Evolutionary conservation across 805 yeast species (phyloP).

Genomic region (Starmera caribaea): DNA sequence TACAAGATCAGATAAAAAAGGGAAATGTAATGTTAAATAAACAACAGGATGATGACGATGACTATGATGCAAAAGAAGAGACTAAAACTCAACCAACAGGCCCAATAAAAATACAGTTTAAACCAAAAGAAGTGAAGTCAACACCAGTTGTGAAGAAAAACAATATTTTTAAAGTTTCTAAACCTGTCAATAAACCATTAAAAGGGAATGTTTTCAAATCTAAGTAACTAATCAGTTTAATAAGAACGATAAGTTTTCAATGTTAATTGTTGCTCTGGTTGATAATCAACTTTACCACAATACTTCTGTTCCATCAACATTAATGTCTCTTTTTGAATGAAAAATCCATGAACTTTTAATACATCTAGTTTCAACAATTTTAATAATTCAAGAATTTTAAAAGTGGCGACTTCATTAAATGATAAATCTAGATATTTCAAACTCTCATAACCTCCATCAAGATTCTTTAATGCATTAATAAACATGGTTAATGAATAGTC

Average conservation of each 20-base stretch:
- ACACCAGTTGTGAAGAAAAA: conserved; percentile 5
- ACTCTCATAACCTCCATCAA: not conserved
- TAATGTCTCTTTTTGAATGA: conserved; percentile 11
- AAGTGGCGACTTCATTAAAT: conserved; percentile 15
- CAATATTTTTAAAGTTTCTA: conserved; percentile 12
- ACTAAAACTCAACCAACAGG: not conserved
- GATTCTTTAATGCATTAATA: conserved; percentile 3
- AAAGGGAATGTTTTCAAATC: conserved; percentile 10
- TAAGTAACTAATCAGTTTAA: not conserved
- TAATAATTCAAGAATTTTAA: conserved; percentile 7
- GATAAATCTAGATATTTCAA: conserved; percentile 15
- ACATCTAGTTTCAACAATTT: conserved; percentile 5
- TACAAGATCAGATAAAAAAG: conserved; percentile 45
- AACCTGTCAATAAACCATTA: conserved; percentile 3
- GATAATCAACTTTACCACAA: conserved; percentile 12
- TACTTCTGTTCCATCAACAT: conserved; percentile 8
- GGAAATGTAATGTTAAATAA: conserved; percentile 20
- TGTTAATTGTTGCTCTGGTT: conserved; percentile 8
- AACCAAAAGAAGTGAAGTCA: not conserved
- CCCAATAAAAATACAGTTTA: conserved; percentile 8
- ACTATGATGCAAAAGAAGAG: not conserved
- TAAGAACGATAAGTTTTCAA: not conserved
- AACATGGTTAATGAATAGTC: conserved; percentile 13
- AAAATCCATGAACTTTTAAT: conserved; percentile 14
- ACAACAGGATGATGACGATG: not conserved